Conservation (phyloP, 805 yeast genomes). For the Saturnispora kantuleensis region DNA sequence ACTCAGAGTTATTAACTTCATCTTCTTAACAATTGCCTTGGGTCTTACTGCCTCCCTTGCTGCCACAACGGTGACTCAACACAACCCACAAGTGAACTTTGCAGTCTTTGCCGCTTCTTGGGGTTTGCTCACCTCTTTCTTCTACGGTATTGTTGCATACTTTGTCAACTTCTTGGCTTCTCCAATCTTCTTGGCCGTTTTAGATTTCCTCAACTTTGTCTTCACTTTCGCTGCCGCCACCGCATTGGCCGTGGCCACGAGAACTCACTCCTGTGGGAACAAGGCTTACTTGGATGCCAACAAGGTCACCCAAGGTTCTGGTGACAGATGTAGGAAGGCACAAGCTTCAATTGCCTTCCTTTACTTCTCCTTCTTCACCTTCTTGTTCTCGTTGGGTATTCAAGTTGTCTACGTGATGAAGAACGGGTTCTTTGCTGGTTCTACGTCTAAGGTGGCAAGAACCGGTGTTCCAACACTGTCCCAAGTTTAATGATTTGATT, state of each 20-base stretch:
- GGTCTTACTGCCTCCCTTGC: constrained; percentile 89
- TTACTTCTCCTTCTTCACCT: constrained; percentile 73
- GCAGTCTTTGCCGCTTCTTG: constrained; percentile 81
- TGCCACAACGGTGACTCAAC: constrained; percentile 43
- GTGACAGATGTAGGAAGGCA: constrained; percentile 88
- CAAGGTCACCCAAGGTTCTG: constrained; percentile 62
- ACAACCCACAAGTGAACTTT: constrained; percentile 78
- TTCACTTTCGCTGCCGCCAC: constrained; percentile 94
- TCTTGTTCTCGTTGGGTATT: constrained; percentile 52
- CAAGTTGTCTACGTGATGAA: constrained; percentile 41
- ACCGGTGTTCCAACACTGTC: constrained; percentile 87
- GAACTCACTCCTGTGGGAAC: constrained; percentile 80
- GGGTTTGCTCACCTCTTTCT: constrained; percentile 68
- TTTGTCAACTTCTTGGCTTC: constrained; percentile 74
- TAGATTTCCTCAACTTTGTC: constrained; percentile 82
- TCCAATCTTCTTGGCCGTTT: constrained; percentile 64
- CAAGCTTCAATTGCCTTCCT: constrained; percentile 79
- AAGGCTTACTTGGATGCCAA: constrained; percentile 51
- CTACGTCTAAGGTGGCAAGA: constrained; percentile 45
- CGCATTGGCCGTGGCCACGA: constrained; percentile 84
- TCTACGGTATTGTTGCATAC: constrained; percentile 73
- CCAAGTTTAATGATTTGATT: constrained; percentile 48
- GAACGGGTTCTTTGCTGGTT: constrained; percentile 49
- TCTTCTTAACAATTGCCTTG: constrained; percentile 65
- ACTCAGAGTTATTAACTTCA: constrained; percentile 66